These are phyloP conservation scores for Trichosporon sp. DNA, from an alignment of 1,284 basidiomycete genomes.

Conservation along the genomic window DNA sequence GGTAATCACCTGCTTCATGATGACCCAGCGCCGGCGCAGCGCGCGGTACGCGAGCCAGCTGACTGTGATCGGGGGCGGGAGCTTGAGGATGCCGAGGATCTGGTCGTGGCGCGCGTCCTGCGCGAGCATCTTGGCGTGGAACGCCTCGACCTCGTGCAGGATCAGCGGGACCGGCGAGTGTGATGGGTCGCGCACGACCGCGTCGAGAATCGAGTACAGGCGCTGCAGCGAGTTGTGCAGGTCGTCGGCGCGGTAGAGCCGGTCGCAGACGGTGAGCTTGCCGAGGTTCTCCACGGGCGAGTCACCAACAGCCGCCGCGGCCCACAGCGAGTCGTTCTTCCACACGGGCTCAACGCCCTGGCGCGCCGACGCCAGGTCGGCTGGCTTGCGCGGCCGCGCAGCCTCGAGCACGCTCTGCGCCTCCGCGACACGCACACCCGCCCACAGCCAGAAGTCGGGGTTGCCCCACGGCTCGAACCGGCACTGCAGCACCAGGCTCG, in stretches of 20 bases:
- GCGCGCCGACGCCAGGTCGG: conserved; percentile 21
- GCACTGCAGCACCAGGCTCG: conserved; percentile 15
- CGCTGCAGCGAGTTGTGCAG: conserved; percentile 30
- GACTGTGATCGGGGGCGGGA: conserved; percentile 13
- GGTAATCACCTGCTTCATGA: conserved; percentile 28
- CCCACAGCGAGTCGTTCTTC: conserved; percentile 29
- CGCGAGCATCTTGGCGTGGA: conserved; percentile 22
- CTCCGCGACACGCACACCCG: conserved; percentile 18
- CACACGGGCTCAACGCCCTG: neutral
- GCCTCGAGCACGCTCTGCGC: conserved; percentile 20
- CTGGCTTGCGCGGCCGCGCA: conserved; percentile 18
- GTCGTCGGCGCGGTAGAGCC: conserved; percentile 33
- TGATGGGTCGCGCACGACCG: conserved; percentile 20
- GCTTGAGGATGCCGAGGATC: conserved; percentile 23
- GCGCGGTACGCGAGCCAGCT: conserved; percentile 37
- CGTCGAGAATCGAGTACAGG: conserved; percentile 28
- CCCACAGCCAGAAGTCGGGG: conserved; percentile 36
- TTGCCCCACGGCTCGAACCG: conserved; percentile 20
- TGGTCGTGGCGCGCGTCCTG: conserved; percentile 35
- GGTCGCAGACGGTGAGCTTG: conserved; percentile 34
- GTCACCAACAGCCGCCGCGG: conserved; percentile 19
- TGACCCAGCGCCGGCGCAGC: conserved; percentile 34
- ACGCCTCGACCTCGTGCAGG: conserved; percentile 30
- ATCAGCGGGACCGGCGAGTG: conserved; percentile 31
- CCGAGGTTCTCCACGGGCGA: conserved; percentile 31